These are phyloP conservation scores for Penicillium brasilianum DNA, from an alignment of 2,329 filamentous ascomycete species.

Conservation along the genomic window DNA sequence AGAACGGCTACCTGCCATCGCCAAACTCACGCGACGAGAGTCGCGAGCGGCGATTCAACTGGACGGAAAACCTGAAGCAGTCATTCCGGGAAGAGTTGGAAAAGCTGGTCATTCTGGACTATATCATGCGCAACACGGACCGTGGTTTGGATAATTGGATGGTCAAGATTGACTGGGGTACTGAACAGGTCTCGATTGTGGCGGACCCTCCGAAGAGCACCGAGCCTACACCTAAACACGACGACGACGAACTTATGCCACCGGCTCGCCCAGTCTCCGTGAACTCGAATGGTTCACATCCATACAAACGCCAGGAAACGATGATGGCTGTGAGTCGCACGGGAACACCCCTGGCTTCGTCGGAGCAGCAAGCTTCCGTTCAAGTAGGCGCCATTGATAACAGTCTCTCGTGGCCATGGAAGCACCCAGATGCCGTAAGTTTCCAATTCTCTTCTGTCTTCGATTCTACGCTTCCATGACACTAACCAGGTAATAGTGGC, in stretches of 20 bases:
- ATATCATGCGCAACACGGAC: constrained; percentile 99
- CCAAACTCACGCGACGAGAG: constrained; percentile 54
- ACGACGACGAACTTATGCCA: constrained; percentile 55
- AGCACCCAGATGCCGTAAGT: constrained; percentile 86
- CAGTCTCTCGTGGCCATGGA: constrained; percentile 98
- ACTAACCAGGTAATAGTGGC: constrained; percentile 57
- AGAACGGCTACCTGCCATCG: constrained; percentile 45
- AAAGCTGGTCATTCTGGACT: constrained; percentile 95
- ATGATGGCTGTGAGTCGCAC: constrained; percentile 75
- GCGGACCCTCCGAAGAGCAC: constrained; percentile 79
- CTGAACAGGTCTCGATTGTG: constrained; percentile 80
- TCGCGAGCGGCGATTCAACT: constrained; percentile 66
- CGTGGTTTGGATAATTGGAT: constrained; percentile 98
- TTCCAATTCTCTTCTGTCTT: too few relatives aligned
- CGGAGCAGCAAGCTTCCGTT: constrained; percentile 63
- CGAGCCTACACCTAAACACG: constrained; percentile 49
- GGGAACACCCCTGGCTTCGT: constrained; percentile 55
- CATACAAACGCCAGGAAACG: constrained; percentile 78
- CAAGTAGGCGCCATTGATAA: constrained; percentile 95
- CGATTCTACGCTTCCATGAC: not conserved
- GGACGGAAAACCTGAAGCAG: constrained; percentile 87
- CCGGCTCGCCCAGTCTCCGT: constrained; percentile 66
- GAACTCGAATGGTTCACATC: constrained; percentile 57
- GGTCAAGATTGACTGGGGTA: constrained; percentile 91
- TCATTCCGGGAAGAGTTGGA: constrained; percentile 94